Percentiles rank a stretch among this genome's conserved stretches.
These are phyloP conservation scores for Dalbergia oliveri DNA, from an alignment of 306 rosid genomes.

Conservation along the genomic window DNA sequence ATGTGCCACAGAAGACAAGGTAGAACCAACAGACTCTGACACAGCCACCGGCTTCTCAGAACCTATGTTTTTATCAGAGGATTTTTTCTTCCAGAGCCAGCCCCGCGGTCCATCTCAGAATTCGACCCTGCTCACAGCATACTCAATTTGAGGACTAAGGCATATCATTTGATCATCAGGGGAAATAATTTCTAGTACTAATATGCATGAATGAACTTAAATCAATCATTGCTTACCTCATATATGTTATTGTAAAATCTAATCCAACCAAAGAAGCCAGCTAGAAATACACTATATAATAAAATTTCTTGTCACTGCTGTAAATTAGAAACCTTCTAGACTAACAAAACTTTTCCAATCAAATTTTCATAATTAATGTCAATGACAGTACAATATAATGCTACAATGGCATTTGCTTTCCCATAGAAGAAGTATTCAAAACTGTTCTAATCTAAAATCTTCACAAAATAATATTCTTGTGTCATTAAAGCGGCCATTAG, in stretches of 20 bases:
- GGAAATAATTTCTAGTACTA: not conserved
- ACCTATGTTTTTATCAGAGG: conserved; percentile 71
- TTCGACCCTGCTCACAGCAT: conserved; percentile 43
- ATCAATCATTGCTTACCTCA: conserved; percentile 16
- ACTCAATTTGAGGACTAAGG: conserved; percentile 26
- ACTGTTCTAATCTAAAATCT: not conserved
- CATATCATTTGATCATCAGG: conserved; percentile 13
- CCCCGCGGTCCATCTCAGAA: conserved; percentile 82
- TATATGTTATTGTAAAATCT: conserved; percentile 8
- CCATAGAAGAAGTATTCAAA: not conserved
- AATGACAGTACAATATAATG: not conserved
- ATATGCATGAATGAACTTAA: conserved; percentile 1
- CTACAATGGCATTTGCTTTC: conserved; percentile 11
- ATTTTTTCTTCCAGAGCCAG: conserved; percentile 95
- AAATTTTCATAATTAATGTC: not conserved
- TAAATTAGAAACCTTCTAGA: conserved; percentile 5
- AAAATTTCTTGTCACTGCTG: not conserved
- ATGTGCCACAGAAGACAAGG: conserved; percentile 50
- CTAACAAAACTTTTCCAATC: not conserved
- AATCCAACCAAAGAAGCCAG: conserved; percentile 21
- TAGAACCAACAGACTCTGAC: conserved; percentile 55
- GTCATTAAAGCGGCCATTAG: not conserved
- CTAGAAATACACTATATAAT: not conserved
- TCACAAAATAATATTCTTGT: not conserved
- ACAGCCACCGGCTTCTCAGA: conserved; percentile 58